These are phyloP conservation scores for Jackrogersella multiformis DNA, from an alignment of 495 filamentous ascomycete genomes.

Conservation along the genomic window DNA sequence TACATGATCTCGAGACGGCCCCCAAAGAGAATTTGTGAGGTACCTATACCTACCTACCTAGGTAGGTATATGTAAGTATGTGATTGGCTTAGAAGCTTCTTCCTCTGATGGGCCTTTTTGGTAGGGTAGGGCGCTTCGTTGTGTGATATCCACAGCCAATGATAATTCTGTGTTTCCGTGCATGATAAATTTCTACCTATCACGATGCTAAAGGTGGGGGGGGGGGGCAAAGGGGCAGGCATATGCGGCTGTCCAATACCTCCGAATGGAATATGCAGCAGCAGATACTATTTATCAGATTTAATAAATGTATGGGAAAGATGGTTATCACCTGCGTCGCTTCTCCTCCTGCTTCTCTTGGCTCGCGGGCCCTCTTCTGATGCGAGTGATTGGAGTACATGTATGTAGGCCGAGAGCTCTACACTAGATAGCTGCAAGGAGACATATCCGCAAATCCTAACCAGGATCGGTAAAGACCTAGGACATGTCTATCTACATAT, in stretches of 20 bases:
- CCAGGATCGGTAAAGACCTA: slow-evolving; percentile 9
- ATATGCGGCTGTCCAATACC: slow-evolving; percentile 39
- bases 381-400: slow-evolving; percentile 19
- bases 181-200: slow-evolving; percentile 40
- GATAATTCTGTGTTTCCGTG: slow-evolving; percentile 25
- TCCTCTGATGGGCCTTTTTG: slow-evolving; percentile 20
- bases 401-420: slow-evolving; percentile 3
- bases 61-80: neutral
- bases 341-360: slow-evolving; percentile 24
- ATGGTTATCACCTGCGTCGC: slow-evolving; percentile 11
- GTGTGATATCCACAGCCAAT: slow-evolving; percentile 36
- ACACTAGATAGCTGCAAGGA: slow-evolving; percentile 24
- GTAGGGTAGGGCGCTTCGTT: slow-evolving; percentile 41
- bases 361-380: slow-evolving; percentile 21
- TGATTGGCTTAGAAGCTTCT: slow-evolving; percentile 13
- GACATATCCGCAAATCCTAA: slow-evolving; percentile 20
- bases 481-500: slow-evolving; percentile 22
- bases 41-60: too few relatives aligned
- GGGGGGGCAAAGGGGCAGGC: slow-evolving; percentile 11
- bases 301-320: slow-evolving; percentile 5
- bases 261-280: slow-evolving; percentile 24
- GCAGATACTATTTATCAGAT: slow-evolving; percentile 1
- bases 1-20: too few relatives aligned
- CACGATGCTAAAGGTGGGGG: slow-evolving; percentile 28
- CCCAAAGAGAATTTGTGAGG: too few relatives aligned